Evolutionary conservation across 331 rosid species (phyloP).

Genomic region (Prunus yedoensis): DNA sequence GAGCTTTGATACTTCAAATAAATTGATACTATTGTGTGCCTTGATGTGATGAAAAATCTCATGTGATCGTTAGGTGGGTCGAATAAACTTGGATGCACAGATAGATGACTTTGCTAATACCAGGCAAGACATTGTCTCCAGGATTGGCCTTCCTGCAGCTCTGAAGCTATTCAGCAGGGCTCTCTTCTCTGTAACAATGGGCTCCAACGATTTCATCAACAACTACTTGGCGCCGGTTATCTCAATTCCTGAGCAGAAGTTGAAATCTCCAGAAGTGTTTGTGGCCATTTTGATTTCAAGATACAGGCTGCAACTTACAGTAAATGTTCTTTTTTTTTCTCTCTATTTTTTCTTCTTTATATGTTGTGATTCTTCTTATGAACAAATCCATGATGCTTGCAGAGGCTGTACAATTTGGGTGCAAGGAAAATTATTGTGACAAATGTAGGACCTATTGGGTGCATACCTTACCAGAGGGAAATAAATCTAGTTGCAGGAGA

Average conservation of each 20-base stretch:
- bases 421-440: conserved; percentile 61
- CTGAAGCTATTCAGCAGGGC: conserved; percentile 34
- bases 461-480: conserved; percentile 66
- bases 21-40: too few species aligned
- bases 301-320: conserved; percentile 41
- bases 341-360: background rate
- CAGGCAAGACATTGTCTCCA: conserved; percentile 57
- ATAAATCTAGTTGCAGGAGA: conserved; percentile 38
- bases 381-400: conserved; percentile 10
- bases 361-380: background rate
- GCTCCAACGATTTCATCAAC: conserved; percentile 63
- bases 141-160: conserved; percentile 46
- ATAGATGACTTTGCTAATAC: conserved; percentile 58
- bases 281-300: conserved; percentile 42
- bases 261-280: conserved; percentile 40
- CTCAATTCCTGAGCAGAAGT: conserved; percentile 29
- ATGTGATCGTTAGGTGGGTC: conserved; percentile 40
- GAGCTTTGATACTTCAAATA: too few species aligned
- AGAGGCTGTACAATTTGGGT: conserved; percentile 64
- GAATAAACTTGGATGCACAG: conserved; percentile 76
- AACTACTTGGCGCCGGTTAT: conserved; percentile 46
- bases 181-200: conserved; percentile 48
- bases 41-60: background rate
- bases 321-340: conserved; percentile 4
- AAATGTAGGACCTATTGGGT: conserved; percentile 75